A percentile compares a stretch with the other conserved stretches of the same genome.
These are phyloP conservation scores for Geranomyces michiganensis DNA, from an alignment of 192 early-diverging fungal species.

Conservation along the genomic window DNA sequence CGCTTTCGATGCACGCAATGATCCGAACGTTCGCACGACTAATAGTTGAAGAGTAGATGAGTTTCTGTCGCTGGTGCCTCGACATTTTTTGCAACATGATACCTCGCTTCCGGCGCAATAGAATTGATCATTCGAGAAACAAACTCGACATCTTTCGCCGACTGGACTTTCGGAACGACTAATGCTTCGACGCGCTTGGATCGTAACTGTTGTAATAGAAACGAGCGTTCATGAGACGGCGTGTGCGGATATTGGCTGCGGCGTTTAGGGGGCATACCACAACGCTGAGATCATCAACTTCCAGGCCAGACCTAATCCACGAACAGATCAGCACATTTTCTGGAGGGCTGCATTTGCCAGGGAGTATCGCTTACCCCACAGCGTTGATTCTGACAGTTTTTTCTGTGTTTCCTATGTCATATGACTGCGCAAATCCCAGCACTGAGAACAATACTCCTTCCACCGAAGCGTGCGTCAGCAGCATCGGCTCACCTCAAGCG, in stretches of 20 bases:
- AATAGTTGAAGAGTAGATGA: background rate
- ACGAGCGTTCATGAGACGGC: too few species aligned
- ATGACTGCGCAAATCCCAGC: constrained; percentile 53
- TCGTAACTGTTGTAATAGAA: constrained; percentile 52
- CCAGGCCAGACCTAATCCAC: constrained; percentile 59
- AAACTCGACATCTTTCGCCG: constrained; percentile 73
- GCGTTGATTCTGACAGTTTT: constrained; percentile 90
- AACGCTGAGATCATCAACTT: constrained; percentile 77
- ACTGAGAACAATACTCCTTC: too few species aligned
- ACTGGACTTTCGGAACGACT: constrained; percentile 88
- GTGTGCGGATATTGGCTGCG: background rate
- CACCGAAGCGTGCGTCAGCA: too few species aligned
- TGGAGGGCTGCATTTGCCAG: too few species aligned
- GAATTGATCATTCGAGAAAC: constrained; percentile 74
- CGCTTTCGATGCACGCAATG: constrained; percentile 90
- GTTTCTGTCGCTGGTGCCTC: background rate
- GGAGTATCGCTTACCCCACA: constrained; percentile 53
- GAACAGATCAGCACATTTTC: too few species aligned
- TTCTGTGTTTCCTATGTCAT: constrained; percentile 70
- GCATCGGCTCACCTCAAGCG: too few species aligned
- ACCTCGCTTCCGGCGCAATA: constrained; percentile 58
- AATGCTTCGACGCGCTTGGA: constrained; percentile 55
- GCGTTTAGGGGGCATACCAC: constrained; percentile 51
- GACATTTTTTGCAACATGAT: background rate
- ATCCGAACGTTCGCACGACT: constrained; percentile 71